Conservation (phyloP, 768 basidiomycete species). For the Collybiopsis confluens region DNA sequence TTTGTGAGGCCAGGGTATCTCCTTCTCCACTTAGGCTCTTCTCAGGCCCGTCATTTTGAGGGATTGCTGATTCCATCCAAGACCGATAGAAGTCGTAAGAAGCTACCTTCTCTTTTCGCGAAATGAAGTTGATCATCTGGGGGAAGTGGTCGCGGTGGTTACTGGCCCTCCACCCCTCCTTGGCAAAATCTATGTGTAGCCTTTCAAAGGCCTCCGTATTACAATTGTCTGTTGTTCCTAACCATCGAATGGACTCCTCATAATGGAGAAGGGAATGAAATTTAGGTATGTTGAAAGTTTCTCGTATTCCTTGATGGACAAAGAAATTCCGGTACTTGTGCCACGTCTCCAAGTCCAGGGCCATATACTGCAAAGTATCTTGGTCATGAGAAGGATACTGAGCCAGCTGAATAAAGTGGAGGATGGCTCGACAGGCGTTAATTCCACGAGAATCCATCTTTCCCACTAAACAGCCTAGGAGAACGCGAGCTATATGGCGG, state of each 20-base stretch:
- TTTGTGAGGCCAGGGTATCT: too few species aligned
- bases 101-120: constrained; percentile 10
- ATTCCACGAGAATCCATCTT: neutral
- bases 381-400: constrained; percentile 8
- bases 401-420: constrained; percentile 12
- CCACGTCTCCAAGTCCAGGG: neutral
- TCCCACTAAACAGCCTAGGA: neutral
- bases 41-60: too few species aligned
- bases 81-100: too few species aligned
- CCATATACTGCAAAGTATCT: neutral
- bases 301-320: constrained; percentile 15
- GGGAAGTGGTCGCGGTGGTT: constrained; percentile 3
- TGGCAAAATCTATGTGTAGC: constrained; percentile 26
- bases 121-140: constrained; percentile 14
- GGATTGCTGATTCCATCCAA: too few species aligned
- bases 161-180: constrained; percentile 10
- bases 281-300: constrained; percentile 28
- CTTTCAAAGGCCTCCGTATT: constrained; percentile 25
- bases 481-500: neutral
- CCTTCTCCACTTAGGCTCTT: too few species aligned
- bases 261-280: constrained; percentile 20
- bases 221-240: constrained; percentile 19
- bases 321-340: neutral
- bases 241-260: constrained; percentile 10
- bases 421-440: neutral